Evolutionary conservation across 2,329 filamentous ascomycete species (phyloP), one percentile per base, ranked within the genome.

Genomic region (Periconia sp.): DNA sequence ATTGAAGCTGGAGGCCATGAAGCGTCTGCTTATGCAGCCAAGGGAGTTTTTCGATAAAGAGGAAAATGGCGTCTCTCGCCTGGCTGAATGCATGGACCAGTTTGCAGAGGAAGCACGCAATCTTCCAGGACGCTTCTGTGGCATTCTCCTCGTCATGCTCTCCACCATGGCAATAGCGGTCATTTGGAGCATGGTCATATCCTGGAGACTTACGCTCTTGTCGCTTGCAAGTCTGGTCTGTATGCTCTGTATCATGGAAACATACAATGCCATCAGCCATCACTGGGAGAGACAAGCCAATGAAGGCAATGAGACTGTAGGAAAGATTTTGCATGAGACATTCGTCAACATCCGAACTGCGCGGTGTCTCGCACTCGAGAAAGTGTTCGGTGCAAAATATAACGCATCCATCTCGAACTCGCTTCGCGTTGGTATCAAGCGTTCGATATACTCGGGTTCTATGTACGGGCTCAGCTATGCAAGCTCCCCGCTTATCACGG

Each of bases 101-200:
- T 90, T 91, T 63, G 89, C 88, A 0, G 92, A 97, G 69, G 91
- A 96, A 68, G 92, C 94, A 84, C 84, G 90, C 9, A 92, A 90
- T 61, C 77, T 97, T 0, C 80, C 96, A 0, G 89, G 90, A 1
- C 84, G 89, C 1, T 96, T 96, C 65, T 80, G 87, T 0, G 88
- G 89, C 1, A 84, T 89, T 49, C 72, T 88, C 1, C 79, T 92
- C 14, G 83, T 88, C 10, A 86, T 89, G 3, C 67, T 79, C 0
- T 74, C 85, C 48, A 92, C 96, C 81, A 80, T 90, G 17, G 52
- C 76, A 0, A 82, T 88, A n/a, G 86, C 90, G 0, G 64, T 94
- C 7, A 65, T 82, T 1, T 97, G 92, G 92, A 86, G 90, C 3
- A 71, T 95, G 15, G 69, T 80, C 1, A 82, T 89, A 30, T 87